A percentile compares a stretch with the other conserved stretches of the same genome.
Conservation (phyloP, 306 rosid genomes). For the Castanea mollissima region DNA sequence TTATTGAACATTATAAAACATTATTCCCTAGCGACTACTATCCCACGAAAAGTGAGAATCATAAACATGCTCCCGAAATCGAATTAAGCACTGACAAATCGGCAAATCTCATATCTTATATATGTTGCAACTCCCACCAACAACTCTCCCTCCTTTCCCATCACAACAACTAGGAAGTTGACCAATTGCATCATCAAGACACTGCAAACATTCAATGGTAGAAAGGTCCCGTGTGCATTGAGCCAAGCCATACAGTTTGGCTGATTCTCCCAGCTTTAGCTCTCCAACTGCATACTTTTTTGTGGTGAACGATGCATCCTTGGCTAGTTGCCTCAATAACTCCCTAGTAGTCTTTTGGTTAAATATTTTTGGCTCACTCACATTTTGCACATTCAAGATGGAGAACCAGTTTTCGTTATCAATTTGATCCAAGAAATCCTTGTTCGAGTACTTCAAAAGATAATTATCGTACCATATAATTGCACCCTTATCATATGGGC, state of each 20-base stretch:
- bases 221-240: neutral
- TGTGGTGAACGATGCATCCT: neutral
- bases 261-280: neutral
- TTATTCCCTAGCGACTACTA: too few species aligned
- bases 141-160: neutral
- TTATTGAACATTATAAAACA: too few species aligned
- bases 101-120: neutral
- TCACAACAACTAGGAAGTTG: neutral
- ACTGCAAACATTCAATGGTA: neutral
- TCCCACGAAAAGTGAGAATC: too few species aligned
- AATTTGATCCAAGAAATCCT: neutral
- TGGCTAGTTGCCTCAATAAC: neutral
- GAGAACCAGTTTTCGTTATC: neutral
- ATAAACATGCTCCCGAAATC: too few species aligned
- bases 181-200: neutral
- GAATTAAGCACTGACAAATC: neutral
- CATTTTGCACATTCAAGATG: neutral
- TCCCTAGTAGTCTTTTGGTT: neutral
- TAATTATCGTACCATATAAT: neutral
- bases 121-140: conserved; percentile 4
- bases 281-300: neutral
- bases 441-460: neutral
- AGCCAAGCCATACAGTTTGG: neutral
- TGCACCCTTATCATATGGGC: neutral
- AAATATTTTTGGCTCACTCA: neutral